These are phyloP conservation scores for Rhododendron ovatum DNA, from an alignment of 148 eudicot genomes.

Conservation along the genomic window DNA sequence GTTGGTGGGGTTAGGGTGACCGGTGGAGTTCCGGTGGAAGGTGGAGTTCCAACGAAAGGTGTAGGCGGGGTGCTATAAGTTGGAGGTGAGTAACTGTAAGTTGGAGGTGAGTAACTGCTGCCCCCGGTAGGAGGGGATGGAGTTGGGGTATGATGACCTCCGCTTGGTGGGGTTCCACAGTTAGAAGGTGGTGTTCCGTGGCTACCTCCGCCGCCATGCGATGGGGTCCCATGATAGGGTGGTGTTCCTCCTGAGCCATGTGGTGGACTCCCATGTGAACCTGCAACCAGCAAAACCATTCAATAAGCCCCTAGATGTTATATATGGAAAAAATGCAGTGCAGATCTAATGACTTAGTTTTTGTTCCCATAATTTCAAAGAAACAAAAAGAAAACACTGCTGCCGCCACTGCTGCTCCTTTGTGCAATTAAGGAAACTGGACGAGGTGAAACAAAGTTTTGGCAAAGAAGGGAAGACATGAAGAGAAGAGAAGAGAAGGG, in stretches of 20 bases:
- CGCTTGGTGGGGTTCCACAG: conserved; percentile 33
- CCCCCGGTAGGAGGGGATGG: conserved; percentile 30
- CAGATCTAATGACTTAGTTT: not conserved
- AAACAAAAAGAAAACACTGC: not conserved
- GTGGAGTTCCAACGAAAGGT: conserved; percentile 7
- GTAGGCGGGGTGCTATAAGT: conserved; percentile 18
- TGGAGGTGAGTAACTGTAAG: conserved; percentile 22
- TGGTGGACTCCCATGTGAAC: conserved; percentile 22
- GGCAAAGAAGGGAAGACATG: not conserved
- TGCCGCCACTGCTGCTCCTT: no score
- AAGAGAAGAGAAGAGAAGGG: not conserved
- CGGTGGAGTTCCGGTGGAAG: conserved; percentile 8
- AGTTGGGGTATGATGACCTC: conserved; percentile 30
- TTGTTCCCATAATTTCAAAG: not conserved
- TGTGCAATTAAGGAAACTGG: no score
- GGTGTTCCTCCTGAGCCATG: conserved; percentile 8
- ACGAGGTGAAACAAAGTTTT: not conserved
- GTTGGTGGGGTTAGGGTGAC: conserved; percentile 19
- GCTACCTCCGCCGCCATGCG: conserved; percentile 10
- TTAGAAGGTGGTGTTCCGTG: conserved; percentile 10
- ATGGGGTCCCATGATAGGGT: conserved; percentile 8
- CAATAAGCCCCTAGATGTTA: not conserved
- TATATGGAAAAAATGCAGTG: not conserved
- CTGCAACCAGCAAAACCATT: conserved; percentile 11
- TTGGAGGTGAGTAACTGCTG: conserved; percentile 23